Evolutionary conservation across 139 green algal species (phyloP), one percentile per base, ranked within the genome.

Genomic region (Edaphochlamys debaryana): DNA sequence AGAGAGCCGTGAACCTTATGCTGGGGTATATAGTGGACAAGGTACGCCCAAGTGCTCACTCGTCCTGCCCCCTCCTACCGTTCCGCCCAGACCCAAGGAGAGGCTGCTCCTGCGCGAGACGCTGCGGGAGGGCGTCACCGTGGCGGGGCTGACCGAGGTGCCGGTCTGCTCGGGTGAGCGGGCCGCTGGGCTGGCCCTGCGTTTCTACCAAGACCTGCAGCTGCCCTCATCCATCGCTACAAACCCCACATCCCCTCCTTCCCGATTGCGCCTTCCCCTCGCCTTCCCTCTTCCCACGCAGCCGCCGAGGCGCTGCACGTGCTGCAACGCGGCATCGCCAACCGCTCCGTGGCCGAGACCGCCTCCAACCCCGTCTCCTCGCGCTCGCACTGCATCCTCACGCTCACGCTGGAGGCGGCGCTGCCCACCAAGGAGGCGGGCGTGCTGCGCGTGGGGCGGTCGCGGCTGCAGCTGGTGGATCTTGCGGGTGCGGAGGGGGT

Each of bases 401-500:
- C 87, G 27, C 66, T 91, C 73, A 73, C 80, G 38, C 62, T 83
- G 77, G 77, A 83, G 77, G 77, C 77, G 20, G 66, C 36, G 41
- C 79, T 79, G 67, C 58, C 34, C 52, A 41, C 36, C 30, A n/a
- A n/a, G n/a, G 70, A 62, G 25, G 64, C 80, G 36, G 93, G 93
- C 48, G 62, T 94, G 34, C 92, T 86, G 40, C 88, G 92, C 60
- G 70, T 95, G 27, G 85, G 93, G 76, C 87, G 79, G 23, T 91
- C 86, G 30, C 88, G 94, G 17, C 92, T 99, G 38, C 97, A 98
- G 92, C 87, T 99, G 23, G 96, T 99, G 22, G 97, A 99, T 88
- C 88, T 99, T 50, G 96, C 96, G 82, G 95, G 95, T 94, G 37
- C 4, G 72, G 76, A 77, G 27, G 80, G 89, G 22, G 1, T 23